Evolutionary conservation across 2,329 filamentous ascomycete genomes (phyloP).

Genomic region (Teratosphaeriaceae sp.): DNA sequence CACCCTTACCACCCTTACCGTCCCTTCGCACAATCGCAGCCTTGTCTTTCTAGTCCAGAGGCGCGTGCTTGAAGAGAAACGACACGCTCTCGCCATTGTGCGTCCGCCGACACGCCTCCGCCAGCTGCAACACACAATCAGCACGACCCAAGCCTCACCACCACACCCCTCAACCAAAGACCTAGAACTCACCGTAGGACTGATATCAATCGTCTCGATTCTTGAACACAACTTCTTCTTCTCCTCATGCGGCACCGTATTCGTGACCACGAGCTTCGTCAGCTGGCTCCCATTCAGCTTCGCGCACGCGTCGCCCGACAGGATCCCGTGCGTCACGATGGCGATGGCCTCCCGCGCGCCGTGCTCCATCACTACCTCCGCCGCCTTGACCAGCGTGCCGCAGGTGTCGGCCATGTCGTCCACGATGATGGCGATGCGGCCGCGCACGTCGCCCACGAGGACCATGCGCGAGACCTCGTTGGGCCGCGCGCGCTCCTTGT

Average conservation of each 20-base stretch:
- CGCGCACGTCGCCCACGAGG: slow-evolving; percentile 87
- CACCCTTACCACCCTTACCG: neutral
- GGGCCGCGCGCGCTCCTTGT: slow-evolving; percentile 88
- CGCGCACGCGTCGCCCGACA: slow-evolving; percentile 82
- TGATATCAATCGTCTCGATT: slow-evolving; percentile 87
- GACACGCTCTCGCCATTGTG: slow-evolving; percentile 63
- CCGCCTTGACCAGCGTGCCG: slow-evolving; percentile 81
- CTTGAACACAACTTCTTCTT: slow-evolving; percentile 73
- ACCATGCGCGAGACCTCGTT: slow-evolving; percentile 93
- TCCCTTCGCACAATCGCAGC: neutral
- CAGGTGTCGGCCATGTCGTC: slow-evolving; percentile 98
- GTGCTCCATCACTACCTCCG: slow-evolving; percentile 78
- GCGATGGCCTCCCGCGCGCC: slow-evolving; percentile 84
- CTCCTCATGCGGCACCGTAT: slow-evolving; percentile 75
- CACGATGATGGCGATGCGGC: slow-evolving; percentile 90
- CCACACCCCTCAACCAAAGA: neutral
- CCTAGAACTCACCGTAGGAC: slow-evolving; percentile 55
- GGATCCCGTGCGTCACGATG: slow-evolving; percentile 90
- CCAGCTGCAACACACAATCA: slow-evolving; percentile 37
- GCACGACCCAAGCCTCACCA: slow-evolving; percentile 9
- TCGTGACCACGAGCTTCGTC: slow-evolving; percentile 78
- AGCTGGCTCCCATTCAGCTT: slow-evolving; percentile 73
- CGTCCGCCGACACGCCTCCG: slow-evolving; percentile 63
- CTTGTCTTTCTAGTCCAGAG: slow-evolving; percentile 10
- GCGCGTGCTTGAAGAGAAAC: slow-evolving; percentile 57